A percentile compares a stretch with the other conserved stretches of the same genome.
Conservation (phyloP, 1,139 yeast genomes). For the Saccharomyces uvarum region DNA sequence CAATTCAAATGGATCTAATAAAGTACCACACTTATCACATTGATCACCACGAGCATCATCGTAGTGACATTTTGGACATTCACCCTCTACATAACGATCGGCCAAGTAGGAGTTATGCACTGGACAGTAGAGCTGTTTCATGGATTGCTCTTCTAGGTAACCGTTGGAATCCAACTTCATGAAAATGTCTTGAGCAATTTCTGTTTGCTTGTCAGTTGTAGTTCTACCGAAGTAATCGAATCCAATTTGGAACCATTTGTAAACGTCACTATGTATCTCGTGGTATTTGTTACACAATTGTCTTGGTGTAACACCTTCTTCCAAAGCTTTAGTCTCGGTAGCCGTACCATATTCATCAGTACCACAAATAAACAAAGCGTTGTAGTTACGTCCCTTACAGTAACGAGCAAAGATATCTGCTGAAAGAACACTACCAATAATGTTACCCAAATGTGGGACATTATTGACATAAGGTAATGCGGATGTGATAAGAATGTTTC, state of each 20-base stretch:
- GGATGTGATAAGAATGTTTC: slow-evolving; percentile 83
- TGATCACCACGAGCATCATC: slow-evolving; percentile 99
- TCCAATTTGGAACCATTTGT: slow-evolving; percentile 93
- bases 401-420: slow-evolving; percentile 94
- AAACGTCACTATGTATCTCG: slow-evolving; percentile 76
- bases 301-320: slow-evolving; percentile 81
- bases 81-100: slow-evolving; percentile 95
- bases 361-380: slow-evolving; percentile 83
- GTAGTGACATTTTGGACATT: slow-evolving; percentile 88
- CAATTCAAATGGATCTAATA: slow-evolving; percentile 86
- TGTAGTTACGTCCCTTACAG: slow-evolving; percentile 81
- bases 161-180: slow-evolving; percentile 64
- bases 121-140: slow-evolving; percentile 86
- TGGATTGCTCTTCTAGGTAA: slow-evolving; percentile 75
- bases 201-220: slow-evolving; percentile 84
- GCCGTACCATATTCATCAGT: slow-evolving; percentile 99
- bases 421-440: slow-evolving; percentile 86
- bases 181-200: slow-evolving; percentile 91
- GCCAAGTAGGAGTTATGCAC: slow-evolving; percentile 87
- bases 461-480: slow-evolving; percentile 97
- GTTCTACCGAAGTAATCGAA: slow-evolving; percentile 96
- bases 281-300: slow-evolving; percentile 88
- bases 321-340: slow-evolving; percentile 95
- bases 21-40: slow-evolving; percentile 91
- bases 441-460: slow-evolving; percentile 96